Conservation (phyloP, 2,329 filamentous ascomycete species). For the Sordariomycetes sp. region DNA sequence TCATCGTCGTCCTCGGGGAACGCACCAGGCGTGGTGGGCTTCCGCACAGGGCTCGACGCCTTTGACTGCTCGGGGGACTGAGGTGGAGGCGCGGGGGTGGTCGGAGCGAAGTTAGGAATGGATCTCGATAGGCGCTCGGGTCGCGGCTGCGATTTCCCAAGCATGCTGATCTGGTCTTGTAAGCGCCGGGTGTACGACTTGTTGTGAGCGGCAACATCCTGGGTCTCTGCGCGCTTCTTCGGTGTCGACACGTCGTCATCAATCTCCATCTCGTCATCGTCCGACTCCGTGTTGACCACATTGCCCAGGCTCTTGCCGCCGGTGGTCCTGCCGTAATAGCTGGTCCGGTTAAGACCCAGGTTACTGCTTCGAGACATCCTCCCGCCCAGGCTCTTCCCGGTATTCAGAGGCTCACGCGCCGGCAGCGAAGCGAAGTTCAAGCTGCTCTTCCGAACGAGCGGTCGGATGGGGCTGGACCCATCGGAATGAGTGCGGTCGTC, state of each 20-base stretch:
- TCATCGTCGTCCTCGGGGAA: slow-evolving; percentile 46
- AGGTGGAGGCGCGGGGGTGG: slow-evolving; percentile 16
- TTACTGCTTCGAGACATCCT: slow-evolving; percentile 69
- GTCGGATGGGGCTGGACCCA: slow-evolving; percentile 62
- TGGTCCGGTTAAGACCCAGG: slow-evolving; percentile 59
- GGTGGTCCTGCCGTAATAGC: slow-evolving; percentile 63
- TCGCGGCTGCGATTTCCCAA: slow-evolving; percentile 46
- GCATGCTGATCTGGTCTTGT: slow-evolving; percentile 80
- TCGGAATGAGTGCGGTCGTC: slow-evolving; percentile 54
- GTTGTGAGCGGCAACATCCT: slow-evolving; percentile 43
- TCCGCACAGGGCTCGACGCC: slow-evolving; percentile 22
- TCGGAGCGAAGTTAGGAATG: slow-evolving; percentile 22
- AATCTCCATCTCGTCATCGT: slow-evolving; percentile 41
- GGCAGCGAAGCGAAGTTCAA: slow-evolving; percentile 89
- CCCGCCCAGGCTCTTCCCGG: slow-evolving; percentile 72
- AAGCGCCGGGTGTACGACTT: slow-evolving; percentile 91
- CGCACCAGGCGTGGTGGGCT: slow-evolving; percentile 41
- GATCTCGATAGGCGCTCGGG: slow-evolving; percentile 37
- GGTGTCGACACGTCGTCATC: slow-evolving; percentile 28
- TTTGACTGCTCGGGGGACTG: slow-evolving; percentile 14
- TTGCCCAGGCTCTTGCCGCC: slow-evolving; percentile 62
- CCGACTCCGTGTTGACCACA: slow-evolving; percentile 11
- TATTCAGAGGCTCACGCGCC: slow-evolving; percentile 74
- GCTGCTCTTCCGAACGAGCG: slow-evolving; percentile 82
- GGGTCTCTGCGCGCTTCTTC: slow-evolving; percentile 27